Conservation (phyloP, 1,284 basidiomycete species). For the Bjerkandera adusta region DNA sequence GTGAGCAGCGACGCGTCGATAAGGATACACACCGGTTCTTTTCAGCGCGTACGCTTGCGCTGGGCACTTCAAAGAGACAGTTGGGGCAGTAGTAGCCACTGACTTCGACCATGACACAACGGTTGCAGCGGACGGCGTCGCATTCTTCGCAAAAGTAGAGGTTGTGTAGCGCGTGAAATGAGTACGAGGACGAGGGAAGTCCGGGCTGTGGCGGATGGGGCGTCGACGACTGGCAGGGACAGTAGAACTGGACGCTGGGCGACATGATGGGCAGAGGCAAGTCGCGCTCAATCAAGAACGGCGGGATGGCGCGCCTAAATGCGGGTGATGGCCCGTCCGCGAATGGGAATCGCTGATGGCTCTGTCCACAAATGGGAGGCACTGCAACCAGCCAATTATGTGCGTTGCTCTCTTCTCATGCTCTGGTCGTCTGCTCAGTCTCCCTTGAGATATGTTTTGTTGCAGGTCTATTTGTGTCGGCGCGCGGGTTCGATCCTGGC, state of each 20-base stretch:
- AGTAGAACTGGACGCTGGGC: conserved; percentile 66
- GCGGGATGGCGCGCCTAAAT: too few relatives aligned
- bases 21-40: conserved; percentile 74
- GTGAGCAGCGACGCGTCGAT: neutral
- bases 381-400: too few relatives aligned
- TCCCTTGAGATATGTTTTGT: too few relatives aligned
- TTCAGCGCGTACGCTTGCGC: conserved; percentile 92
- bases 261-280: conserved; percentile 23
- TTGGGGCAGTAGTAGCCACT: conserved; percentile 98
- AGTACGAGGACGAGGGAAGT: conserved; percentile 67
- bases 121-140: conserved; percentile 89
- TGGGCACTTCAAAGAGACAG: conserved; percentile 98
- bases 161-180: conserved; percentile 79
- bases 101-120: conserved; percentile 90
- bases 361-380: too few relatives aligned
- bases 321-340: too few relatives aligned
- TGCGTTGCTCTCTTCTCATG: too few relatives aligned
- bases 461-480: too few relatives aligned
- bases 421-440: too few relatives aligned
- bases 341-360: too few relatives aligned
- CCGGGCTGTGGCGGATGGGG: conserved; percentile 73
- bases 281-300: too few relatives aligned
- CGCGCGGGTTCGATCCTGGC: too few relatives aligned
- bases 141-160: conserved; percentile 99
- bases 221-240: conserved; percentile 62